Conservation (phyloP, 768 basidiomycete genomes). For the Panus rudis region DNA sequence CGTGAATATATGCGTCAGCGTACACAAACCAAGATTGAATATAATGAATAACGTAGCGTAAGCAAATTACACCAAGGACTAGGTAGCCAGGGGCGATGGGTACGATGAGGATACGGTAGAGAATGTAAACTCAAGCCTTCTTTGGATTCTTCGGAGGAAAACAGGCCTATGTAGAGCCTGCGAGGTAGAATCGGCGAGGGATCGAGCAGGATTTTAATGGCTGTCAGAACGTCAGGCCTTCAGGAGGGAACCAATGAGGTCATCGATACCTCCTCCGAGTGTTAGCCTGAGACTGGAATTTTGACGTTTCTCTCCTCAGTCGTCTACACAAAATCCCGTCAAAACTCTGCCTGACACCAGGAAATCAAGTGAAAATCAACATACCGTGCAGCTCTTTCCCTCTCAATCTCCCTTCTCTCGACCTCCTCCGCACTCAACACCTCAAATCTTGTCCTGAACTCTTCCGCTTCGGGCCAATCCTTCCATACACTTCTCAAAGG, state of each 20-base stretch:
- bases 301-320: constrained; percentile 57
- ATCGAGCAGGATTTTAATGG: too few relatives aligned
- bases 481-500: constrained; percentile 84
- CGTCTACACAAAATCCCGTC: constrained; percentile 31
- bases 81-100: too few relatives aligned
- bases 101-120: too few relatives aligned
- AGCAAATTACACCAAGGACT: too few relatives aligned
- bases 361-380: constrained; percentile 18
- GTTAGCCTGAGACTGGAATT: constrained; percentile 44
- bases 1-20: too few relatives aligned
- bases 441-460: constrained; percentile 84
- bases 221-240: too few relatives aligned
- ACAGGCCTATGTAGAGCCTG: too few relatives aligned
- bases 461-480: constrained; percentile 90
- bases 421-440: constrained; percentile 87
- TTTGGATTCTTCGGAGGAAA: too few relatives aligned
- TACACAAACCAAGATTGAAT: too few relatives aligned
- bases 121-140: too few relatives aligned
- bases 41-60: too few relatives aligned
- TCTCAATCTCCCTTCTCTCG: constrained; percentile 81
- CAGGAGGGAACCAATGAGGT: not conserved
- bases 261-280: constrained; percentile 14
- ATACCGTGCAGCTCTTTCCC: constrained; percentile 73
- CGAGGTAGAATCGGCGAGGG: too few relatives aligned
- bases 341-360: constrained; percentile 3